Evolutionary conservation across 805 yeast genomes (phyloP), one percentile per base, ranked within the genome.

Genomic region (Lipomyces starkeyi): DNA sequence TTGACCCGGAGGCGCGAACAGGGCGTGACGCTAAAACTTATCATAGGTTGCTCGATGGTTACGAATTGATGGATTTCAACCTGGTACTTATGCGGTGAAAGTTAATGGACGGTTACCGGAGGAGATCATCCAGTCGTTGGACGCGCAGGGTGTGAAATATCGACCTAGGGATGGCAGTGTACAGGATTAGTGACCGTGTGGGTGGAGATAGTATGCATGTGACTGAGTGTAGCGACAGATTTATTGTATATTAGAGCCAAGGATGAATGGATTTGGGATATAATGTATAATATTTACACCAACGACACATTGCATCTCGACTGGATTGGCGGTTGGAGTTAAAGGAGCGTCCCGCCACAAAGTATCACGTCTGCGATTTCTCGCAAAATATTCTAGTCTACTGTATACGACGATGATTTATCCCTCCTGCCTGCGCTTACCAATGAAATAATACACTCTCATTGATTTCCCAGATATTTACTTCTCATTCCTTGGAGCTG

Each of bases 71-170:
- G 89, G 91, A 20, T 91, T 92, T 77, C 88, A 87, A 27, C 91
- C 96, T 0, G 99, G 98, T 0, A 78, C 94, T 35, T 77, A 95
- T 74, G 99, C 99, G 0, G 97, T 93, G 37, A 91, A 94, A 76
- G 94, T 95, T 6, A 89, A 88, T 73, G 99, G 99, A 47, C 88
- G 91, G 74, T 81, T 95, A 61, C 98, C 98, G 1, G 91, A 90
- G 7, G 97, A 94, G 71, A 87, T 92, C 49, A 85, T 90, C 7
- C 87, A 85, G 56, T 90, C 88, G 63, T 81, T 95, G 75, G 88
- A 87, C 54, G 85, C 85, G 17, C 90, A 88, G 72, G 91, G 91
- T n/a, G 85, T 91, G 57, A 87, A 86, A 64, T 95, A 95, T 79
- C 86, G 98, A 70, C 98, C 99, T 49, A 85, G 99, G 79, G 99